phyloP scores from a whole-genome alignment of 768 basidiomycete species.

The Amanita subjunquillea region DNA sequence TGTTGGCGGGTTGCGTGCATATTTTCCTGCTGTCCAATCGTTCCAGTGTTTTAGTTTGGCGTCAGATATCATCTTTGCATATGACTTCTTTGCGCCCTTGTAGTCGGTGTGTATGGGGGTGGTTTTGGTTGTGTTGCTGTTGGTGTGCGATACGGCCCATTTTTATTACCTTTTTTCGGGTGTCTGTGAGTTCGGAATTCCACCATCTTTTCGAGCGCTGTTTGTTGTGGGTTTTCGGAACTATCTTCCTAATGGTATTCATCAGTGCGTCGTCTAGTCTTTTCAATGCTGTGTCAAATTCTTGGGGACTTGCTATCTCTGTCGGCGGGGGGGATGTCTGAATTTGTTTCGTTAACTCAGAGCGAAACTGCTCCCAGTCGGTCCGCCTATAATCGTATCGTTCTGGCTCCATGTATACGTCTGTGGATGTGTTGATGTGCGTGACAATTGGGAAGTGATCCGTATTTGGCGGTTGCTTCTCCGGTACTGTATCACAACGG shows the following conservation, averaged over 20 bases:
- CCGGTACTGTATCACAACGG: neutral
- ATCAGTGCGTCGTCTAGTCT: neutral
- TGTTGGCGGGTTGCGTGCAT: neutral
- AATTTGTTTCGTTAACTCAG: no score
- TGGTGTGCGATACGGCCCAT: neutral
- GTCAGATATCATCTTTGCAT: neutral
- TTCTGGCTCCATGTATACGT: no score
- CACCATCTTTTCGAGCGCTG: neutral
- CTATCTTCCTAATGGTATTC: neutral
- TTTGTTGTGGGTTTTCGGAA: neutral
- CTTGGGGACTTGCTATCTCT: neutral
- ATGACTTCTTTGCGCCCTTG: neutral
- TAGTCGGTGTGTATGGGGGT: neutral
- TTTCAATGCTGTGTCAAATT: neutral
- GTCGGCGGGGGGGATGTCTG: no score
- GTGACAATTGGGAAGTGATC: neutral
- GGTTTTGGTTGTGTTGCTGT: neutral
- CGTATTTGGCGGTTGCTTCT: neutral
- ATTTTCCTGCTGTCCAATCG: neutral
- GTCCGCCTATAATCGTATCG: neutral
- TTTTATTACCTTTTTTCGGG: neutral
- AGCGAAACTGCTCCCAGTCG: neutral
- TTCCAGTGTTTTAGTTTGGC: neutral
- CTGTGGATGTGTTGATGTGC: neutral
- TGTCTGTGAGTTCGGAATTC: neutral